Conservation (phyloP, 768 basidiomycete genomes). For the Amanita polypyramis region DNA sequence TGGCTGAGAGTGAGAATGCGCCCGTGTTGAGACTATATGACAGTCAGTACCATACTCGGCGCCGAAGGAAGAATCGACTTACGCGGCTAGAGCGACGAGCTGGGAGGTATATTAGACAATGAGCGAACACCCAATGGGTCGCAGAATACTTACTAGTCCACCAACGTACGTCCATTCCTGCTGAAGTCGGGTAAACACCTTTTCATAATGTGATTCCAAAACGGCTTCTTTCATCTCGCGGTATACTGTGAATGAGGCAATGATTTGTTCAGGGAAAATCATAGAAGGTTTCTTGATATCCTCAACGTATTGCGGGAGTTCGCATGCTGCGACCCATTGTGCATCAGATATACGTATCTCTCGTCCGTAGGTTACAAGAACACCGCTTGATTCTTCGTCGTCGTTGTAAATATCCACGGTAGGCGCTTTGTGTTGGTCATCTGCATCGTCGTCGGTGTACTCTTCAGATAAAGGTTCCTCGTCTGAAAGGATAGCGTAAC, state of each 20-base stretch:
- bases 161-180: constrained; percentile 60
- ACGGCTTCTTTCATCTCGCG: constrained; percentile 38
- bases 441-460: constrained; percentile 10
- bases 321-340: constrained; percentile 24
- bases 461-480: constrained; percentile 22
- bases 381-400: not conserved
- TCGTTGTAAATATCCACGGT: not conserved
- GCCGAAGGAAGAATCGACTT: constrained; percentile 11
- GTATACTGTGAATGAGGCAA: constrained; percentile 48
- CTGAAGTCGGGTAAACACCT: constrained; percentile 34
- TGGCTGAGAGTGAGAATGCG: constrained; percentile 53
- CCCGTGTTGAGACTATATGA: constrained; percentile 35
- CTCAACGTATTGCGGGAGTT: constrained; percentile 18
- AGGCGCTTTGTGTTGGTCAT: not conserved
- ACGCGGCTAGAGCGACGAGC: constrained; percentile 56
- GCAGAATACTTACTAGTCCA: constrained; percentile 38
- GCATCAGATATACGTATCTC: constrained; percentile 1
- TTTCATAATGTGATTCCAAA: constrained; percentile 39
- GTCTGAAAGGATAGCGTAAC: constrained; percentile 34
- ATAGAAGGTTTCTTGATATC: constrained; percentile 11
- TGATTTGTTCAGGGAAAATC: constrained; percentile 22
- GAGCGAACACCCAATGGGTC: not conserved
- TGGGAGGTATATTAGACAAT: constrained; percentile 13
- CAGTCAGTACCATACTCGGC: not conserved
- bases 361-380: not conserved